These are phyloP conservation scores for Nakazawaea siamensis DNA, from an alignment of 805 yeast species.

Conservation along the genomic window DNA sequence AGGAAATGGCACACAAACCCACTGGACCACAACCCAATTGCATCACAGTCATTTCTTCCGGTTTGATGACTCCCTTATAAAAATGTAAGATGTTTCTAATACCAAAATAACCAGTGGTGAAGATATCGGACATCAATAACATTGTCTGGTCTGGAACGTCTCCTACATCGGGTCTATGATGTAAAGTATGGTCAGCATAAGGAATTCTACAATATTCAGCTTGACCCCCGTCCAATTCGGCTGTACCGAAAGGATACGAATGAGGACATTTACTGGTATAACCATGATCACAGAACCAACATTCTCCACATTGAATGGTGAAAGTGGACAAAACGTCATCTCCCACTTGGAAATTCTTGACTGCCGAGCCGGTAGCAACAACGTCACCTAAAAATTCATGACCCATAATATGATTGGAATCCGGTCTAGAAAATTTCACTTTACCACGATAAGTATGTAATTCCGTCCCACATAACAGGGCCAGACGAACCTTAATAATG, in stretches of 20 bases:
- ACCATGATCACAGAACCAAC: constrained; percentile 51
- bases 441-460: constrained; percentile 49
- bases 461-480: constrained; percentile 50
- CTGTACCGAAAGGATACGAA: constrained; percentile 51
- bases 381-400: constrained; percentile 42
- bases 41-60: constrained; percentile 31
- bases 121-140: constrained; percentile 55
- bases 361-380: constrained; percentile 28
- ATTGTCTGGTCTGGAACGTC: constrained; percentile 34
- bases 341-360: constrained; percentile 29
- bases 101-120: constrained; percentile 56
- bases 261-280: constrained; percentile 45
- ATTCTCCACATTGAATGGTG: constrained; percentile 51
- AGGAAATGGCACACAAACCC: constrained; percentile 42
- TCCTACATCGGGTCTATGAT: constrained; percentile 28
- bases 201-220: constrained; percentile 58
- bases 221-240: constrained; percentile 51
- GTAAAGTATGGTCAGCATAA: constrained; percentile 41
- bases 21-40: constrained; percentile 59
- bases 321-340: constrained; percentile 39
- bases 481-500: constrained; percentile 34
- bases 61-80: constrained; percentile 14
- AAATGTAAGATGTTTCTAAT: constrained; percentile 35
- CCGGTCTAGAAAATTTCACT: constrained; percentile 22
- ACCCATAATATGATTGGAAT: constrained; percentile 36